A percentile compares a stretch with the other conserved stretches of the same genome.
Evolutionary conservation across 768 basidiomycete genomes (phyloP).

Genomic region (Boletus coccyginus): DNA sequence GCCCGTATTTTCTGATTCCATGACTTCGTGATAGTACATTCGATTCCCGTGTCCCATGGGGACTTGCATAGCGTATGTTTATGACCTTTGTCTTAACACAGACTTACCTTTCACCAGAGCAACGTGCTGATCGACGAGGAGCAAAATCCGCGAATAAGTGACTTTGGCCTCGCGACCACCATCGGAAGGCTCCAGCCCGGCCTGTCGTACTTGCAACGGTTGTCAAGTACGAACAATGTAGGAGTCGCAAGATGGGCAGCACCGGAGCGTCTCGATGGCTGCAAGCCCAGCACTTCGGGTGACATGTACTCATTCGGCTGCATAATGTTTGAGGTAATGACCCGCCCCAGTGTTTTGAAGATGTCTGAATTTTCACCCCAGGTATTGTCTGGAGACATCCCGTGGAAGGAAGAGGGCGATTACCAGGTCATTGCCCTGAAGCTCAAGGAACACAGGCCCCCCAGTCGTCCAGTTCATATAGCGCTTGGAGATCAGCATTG

Average conservation of each 20-base stretch:
- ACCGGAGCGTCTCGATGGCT: background rate
- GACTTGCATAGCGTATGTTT: background rate
- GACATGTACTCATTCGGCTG: conserved; percentile 5
- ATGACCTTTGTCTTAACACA: background rate
- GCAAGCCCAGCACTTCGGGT: background rate
- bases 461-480: background rate
- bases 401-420: conserved; percentile 1
- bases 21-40: background rate
- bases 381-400: conserved; percentile 5
- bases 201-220: background rate
- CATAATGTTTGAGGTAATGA: background rate
- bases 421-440: background rate
- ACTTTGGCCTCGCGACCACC: background rate
- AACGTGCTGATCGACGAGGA: conserved; percentile 1
- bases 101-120: background rate
- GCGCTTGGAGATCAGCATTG: background rate
- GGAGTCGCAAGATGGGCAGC: background rate
- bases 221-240: background rate
- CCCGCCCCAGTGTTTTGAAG: too few relatives aligned
- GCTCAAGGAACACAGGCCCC: background rate
- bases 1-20: background rate
- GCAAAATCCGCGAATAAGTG: background rate
- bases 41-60: background rate
- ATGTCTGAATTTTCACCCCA: background rate
- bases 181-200: background rate